phyloP scores from a whole-genome alignment of 2,329 filamentous ascomycete genomes.

The Stagonosporopsis vannaccii region DNA sequence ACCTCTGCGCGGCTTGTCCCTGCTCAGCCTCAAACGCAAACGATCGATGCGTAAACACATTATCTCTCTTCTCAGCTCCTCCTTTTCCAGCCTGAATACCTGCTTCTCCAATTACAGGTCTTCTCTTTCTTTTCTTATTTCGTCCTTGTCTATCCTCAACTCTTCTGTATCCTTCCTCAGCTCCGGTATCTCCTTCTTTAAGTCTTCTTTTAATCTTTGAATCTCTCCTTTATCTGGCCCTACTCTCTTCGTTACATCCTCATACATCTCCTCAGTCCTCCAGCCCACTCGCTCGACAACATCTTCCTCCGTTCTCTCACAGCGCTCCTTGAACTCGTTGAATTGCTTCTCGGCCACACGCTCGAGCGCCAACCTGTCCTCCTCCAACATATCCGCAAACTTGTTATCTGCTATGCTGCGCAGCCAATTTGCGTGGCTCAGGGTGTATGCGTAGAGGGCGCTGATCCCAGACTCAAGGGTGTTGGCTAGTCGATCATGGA shows the following conservation, averaged over 20 bases:
- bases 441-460: slow-evolving; percentile 11
- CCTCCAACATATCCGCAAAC: slow-evolving; percentile 17
- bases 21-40: not conserved
- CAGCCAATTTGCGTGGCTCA: slow-evolving; percentile 16
- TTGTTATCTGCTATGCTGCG: slow-evolving; percentile 14
- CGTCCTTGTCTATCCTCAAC: not conserved
- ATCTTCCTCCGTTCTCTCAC: not conserved
- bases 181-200: not conserved
- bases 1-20: not conserved
- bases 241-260: not conserved
- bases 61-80: not conserved
- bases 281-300: not conserved
- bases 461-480: slow-evolving; percentile 4
- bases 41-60: not conserved
- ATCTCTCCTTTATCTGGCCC: too few species aligned
- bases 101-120: not conserved
- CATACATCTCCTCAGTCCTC: not conserved
- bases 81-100: not conserved
- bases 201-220: too few species aligned
- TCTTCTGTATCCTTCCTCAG: not conserved
- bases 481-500: slow-evolving; percentile 4
- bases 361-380: slow-evolving; percentile 1
- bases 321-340: not conserved
- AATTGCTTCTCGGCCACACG: not conserved
- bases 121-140: not conserved